phyloP scores from a whole-genome alignment of 78 protist genomes.

The Dictyostelium capitatum region DNA sequence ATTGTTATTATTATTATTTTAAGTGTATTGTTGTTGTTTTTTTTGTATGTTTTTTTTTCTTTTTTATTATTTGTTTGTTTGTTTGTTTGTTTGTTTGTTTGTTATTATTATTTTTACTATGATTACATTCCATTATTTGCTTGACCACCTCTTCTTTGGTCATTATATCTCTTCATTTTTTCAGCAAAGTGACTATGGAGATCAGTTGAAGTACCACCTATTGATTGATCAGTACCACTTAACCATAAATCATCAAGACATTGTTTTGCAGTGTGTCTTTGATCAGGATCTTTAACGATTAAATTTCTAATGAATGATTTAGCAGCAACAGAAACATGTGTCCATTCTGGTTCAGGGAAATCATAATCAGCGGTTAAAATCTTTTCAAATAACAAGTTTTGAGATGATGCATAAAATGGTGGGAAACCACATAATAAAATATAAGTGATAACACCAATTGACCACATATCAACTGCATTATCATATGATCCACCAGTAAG shows the following conservation, averaged over 20 bases:
- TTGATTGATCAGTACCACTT: conserved; percentile 52
- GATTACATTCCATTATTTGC: conserved; percentile 23
- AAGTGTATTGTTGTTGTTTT: background rate
- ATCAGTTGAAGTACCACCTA: conserved; percentile 12
- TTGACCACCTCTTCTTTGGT: conserved; percentile 79
- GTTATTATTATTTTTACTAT: background rate
- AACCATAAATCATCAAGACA: conserved; percentile 82
- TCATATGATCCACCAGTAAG: conserved; percentile 81
- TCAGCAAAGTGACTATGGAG: conserved; percentile 80
- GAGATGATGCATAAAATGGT: conserved; percentile 84
- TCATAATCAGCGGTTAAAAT: conserved; percentile 84
- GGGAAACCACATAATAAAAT: conserved; percentile 89
- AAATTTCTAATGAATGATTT: conserved; percentile 77
- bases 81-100: background rate
- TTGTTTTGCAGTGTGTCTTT: conserved; percentile 78
- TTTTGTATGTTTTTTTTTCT: background rate
- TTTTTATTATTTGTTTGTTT: background rate
- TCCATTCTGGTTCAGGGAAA: conserved; percentile 89
- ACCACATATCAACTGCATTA: conserved; percentile 88
- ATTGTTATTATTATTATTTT: background rate
- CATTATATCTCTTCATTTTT: conserved; percentile 83
- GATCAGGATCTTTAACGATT: conserved; percentile 83
- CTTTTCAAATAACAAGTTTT: conserved; percentile 80
- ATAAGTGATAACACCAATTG: conserved; percentile 87
- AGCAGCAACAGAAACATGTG: conserved; percentile 76